These are phyloP conservation scores for Cyclotella kingstonii DNA, from an alignment of 108 stramenopile genomes.

Conservation along the genomic window DNA sequence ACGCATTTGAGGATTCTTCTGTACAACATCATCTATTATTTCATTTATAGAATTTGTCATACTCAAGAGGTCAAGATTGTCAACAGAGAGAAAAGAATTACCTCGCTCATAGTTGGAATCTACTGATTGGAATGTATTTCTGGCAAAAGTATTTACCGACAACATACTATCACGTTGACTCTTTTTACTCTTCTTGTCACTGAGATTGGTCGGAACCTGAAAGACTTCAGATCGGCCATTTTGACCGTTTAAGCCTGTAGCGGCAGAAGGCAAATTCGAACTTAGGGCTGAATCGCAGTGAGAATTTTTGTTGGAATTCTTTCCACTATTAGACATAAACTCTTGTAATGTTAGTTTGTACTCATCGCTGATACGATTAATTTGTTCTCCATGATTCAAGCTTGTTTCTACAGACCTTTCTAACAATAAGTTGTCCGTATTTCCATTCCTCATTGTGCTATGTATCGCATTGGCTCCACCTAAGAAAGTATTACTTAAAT, in stretches of 20 bases:
- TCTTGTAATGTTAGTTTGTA: slow-evolving; percentile 37
- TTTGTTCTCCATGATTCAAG: not conserved
- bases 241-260: not conserved
- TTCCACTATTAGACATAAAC: slow-evolving; percentile 25
- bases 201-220: slow-evolving; percentile 33
- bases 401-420: slow-evolving; percentile 3
- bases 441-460: slow-evolving; percentile 9
- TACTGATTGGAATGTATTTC: slow-evolving; percentile 27
- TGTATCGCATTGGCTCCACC: slow-evolving; percentile 2
- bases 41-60: slow-evolving; percentile 38
- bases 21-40: slow-evolving; percentile 29
- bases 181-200: slow-evolving; percentile 8
- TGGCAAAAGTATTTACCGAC: slow-evolving; percentile 20
- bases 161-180: slow-evolving; percentile 6
- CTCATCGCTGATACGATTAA: slow-evolving; percentile 30
- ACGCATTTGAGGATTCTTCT: slow-evolving; percentile 22
- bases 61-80: slow-evolving; percentile 42
- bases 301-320: not conserved
- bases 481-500: not conserved
- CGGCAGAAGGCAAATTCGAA: not conserved
- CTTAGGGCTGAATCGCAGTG: not conserved
- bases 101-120: slow-evolving; percentile 17
- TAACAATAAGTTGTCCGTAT: not conserved
- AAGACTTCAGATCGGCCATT: not conserved
- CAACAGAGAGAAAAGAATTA: slow-evolving; percentile 24